Evolutionary conservation across 805 yeast species (phyloP), one percentile per base, ranked within the genome.

Genomic region (Hanseniaspora jakobsenii): DNA sequence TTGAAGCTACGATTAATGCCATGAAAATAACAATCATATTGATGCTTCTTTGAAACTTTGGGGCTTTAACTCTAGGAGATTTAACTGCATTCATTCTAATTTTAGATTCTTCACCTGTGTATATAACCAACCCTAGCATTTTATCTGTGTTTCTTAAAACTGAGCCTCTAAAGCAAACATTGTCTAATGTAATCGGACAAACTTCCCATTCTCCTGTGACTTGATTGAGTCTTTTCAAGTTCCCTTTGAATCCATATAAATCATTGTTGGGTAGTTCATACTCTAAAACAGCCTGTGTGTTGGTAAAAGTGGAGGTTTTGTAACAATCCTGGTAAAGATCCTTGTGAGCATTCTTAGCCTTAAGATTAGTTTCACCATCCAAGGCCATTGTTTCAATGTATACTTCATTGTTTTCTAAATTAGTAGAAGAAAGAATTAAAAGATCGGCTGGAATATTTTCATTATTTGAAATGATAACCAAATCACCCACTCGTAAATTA

Each of bases 401-500:
- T 47, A 77, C 73, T 31, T 80, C 86, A 50, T 71, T 72, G 30
- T 76, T 74, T 30, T 61, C 60, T 1, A 35, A 22, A 3, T 77
- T 77, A 40, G 72, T 72, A 2, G 85, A 75, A 1, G 87, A 72
- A 32, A 91, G 56, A 2, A 91, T 53, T 2, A 91, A 58, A 2
- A 91, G 56, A 63, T 91, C 99, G 0, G 96, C 95, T 0, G 99
- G 98, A 5, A 89, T 72, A 81, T 94, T 82, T 49, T 91, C 97
- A 62, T 86, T 84, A 51, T 78, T 81, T 38, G 71, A 63, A 16
- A 91, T 64, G 48, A 71, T 68, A 4, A 91, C 67, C 22, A 91
- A 69, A 54, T 89, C 91, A 14, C 99, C 98, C n/a, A 91, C 96
- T 51, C 69, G 66, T 13, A 91, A 56, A 51, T 85, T 66, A 51